phyloP scores from a whole-genome alignment of 2,329 filamentous ascomycete genomes.

The Colletotrichum sp. region DNA sequence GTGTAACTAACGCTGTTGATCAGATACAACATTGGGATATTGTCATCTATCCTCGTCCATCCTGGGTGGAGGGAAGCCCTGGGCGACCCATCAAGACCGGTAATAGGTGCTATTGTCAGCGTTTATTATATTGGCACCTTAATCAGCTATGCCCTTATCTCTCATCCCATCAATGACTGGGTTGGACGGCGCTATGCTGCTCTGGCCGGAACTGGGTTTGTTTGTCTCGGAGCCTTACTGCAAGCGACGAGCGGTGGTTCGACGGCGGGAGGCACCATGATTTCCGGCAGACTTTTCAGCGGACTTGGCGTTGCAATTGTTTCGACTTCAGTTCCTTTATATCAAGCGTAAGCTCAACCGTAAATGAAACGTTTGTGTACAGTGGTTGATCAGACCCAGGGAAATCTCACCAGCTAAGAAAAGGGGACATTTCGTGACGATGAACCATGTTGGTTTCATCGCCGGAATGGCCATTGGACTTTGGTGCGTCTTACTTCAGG shows the following conservation, averaged over 20 bases:
- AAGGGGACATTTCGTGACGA: constrained; percentile 60
- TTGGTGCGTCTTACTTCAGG: constrained; percentile 44
- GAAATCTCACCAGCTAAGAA: constrained; percentile 59
- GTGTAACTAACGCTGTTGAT: neutral
- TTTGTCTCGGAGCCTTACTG: constrained; percentile 53
- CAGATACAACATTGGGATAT: constrained; percentile 63
- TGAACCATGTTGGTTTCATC: constrained; percentile 65
- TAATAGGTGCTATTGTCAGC: constrained; percentile 57
- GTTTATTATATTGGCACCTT: constrained; percentile 65
- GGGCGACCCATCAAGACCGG: constrained; percentile 42
- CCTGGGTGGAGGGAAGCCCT: constrained; percentile 56
- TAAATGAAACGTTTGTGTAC: neutral
- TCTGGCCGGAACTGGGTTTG: constrained; percentile 48
- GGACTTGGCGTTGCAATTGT: constrained; percentile 60
- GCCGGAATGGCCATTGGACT: constrained; percentile 58
- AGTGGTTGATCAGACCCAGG: constrained; percentile 31
- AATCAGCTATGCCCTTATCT: constrained; percentile 58
- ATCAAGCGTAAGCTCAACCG: constrained; percentile 50
- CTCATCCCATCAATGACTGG: constrained; percentile 54
- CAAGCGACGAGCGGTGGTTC: constrained; percentile 48
- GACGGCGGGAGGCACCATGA: constrained; percentile 50
- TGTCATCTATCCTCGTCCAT: constrained; percentile 61
- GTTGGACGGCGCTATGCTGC: constrained; percentile 58
- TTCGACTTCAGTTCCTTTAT: constrained; percentile 61
- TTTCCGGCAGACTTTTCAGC: constrained; percentile 54